phyloP scores from a whole-genome alignment of 257 asterid species.

The Haberlea rhodopensis region DNA sequence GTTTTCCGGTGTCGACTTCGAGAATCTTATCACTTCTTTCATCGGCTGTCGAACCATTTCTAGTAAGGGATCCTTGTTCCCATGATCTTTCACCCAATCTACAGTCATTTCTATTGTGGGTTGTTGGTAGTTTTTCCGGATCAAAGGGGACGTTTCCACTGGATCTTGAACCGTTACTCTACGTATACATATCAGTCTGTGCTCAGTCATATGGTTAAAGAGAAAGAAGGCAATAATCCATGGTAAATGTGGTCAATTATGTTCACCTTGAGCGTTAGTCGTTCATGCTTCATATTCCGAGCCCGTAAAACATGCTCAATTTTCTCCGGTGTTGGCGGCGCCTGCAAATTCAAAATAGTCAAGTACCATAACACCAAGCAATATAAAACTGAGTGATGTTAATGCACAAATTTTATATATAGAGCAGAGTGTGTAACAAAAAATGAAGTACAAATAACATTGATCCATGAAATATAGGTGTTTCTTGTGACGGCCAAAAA shows the following conservation, averaged over 20 bases:
- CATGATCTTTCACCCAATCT: constrained; percentile 15
- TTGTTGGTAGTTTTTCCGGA: constrained; percentile 24
- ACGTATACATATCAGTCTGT: constrained; percentile 17
- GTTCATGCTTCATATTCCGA: constrained; percentile 51
- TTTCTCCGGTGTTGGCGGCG: constrained; percentile 86
- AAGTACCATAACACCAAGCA: neutral
- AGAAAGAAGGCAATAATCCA: neutral
- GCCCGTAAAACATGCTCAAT: constrained; percentile 48
- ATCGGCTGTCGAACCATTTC: constrained; percentile 28
- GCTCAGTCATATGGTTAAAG: neutral
- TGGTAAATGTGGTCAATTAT: neutral
- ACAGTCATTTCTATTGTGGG: constrained; percentile 12
- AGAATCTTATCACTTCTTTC: constrained; percentile 56
- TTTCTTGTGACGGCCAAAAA: neutral
- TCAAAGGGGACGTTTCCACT: constrained; percentile 23
- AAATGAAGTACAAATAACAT: too few species aligned
- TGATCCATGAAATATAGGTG: too few species aligned
- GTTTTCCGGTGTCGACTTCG: constrained; percentile 48
- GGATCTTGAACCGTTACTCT: constrained; percentile 55
- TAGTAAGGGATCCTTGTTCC: constrained; percentile 28
- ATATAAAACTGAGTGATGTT: too few species aligned
- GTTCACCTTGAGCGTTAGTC: constrained; percentile 46
- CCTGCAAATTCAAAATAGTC: constrained; percentile 40
- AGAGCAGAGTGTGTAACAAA: too few species aligned
- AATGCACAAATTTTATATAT: too few species aligned